A percentile compares a stretch with the other conserved stretches of the same genome.
These are phyloP conservation scores for Yamadazyma sp. DNA, from an alignment of 805 yeast species.

Conservation along the genomic window DNA sequence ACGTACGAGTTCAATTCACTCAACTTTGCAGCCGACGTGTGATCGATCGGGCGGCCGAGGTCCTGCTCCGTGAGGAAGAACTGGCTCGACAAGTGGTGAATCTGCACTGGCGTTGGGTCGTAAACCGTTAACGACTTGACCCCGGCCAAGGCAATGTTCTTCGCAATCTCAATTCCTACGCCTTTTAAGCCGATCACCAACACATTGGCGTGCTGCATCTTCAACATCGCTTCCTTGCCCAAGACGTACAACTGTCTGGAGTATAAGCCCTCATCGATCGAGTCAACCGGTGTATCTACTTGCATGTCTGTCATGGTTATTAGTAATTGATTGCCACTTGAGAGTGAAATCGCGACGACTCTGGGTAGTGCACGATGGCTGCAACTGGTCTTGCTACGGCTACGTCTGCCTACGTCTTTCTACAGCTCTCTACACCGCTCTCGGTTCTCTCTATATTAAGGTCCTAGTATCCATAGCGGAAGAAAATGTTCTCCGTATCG, in stretches of 20 bases:
- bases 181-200: constrained; percentile 88
- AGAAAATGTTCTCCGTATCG: constrained; percentile 55
- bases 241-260: constrained; percentile 95
- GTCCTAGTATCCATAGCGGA: constrained; percentile 50
- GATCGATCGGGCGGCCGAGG: constrained; percentile 77
- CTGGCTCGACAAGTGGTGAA: constrained; percentile 83
- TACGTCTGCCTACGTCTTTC: too few species aligned
- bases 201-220: constrained; percentile 94
- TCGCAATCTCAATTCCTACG: constrained; percentile 93
- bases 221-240: constrained; percentile 97
- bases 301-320: constrained; percentile 32
- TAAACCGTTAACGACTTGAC: constrained; percentile 85
- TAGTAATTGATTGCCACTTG: constrained; percentile 12
- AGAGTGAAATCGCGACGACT: too few species aligned
- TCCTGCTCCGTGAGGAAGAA: constrained; percentile 74
- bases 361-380: constrained; percentile 1
- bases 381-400: too few species aligned
- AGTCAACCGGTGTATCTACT: constrained; percentile 36
- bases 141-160: constrained; percentile 95
- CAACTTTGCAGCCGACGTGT: constrained; percentile 62
- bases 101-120: constrained; percentile 69
- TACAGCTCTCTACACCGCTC: too few species aligned
- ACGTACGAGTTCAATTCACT: constrained; percentile 88
- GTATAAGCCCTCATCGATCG: constrained; percentile 91
- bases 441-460: too few species aligned